These are phyloP conservation scores for Lipomyces spencermartinsiae DNA, from an alignment of 805 yeast genomes.

Conservation along the genomic window DNA sequence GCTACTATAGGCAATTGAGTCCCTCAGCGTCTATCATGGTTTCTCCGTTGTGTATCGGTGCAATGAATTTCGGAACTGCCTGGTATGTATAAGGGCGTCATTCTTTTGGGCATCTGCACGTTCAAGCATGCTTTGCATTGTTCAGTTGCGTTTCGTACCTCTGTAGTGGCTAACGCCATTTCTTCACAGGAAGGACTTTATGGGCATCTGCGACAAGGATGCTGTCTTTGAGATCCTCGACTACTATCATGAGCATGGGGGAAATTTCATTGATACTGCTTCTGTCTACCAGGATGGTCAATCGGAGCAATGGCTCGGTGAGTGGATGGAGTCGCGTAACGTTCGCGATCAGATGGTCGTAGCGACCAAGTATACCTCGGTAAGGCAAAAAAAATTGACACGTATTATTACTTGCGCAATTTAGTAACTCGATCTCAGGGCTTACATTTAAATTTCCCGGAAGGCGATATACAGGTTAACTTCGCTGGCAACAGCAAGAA, in stretches of 20 bases:
- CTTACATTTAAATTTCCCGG: conserved; percentile 16
- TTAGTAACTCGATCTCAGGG: too few relatives aligned
- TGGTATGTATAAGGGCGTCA: too few relatives aligned
- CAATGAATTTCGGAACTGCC: conserved; percentile 41
- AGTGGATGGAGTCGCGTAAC: conserved; percentile 40
- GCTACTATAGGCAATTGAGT: conserved; percentile 32
- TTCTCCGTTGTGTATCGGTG: conserved; percentile 41
- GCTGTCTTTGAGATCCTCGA: conserved; percentile 38
- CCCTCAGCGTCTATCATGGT: conserved; percentile 41
- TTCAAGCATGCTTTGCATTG: background rate
- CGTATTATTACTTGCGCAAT: too few relatives aligned
- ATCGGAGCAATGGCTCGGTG: conserved; percentile 43
- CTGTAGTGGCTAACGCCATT: too few relatives aligned
- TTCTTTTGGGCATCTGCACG: too few relatives aligned
- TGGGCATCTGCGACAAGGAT: conserved; percentile 26
- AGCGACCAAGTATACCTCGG: conserved; percentile 48
- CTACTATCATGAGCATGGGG: conserved; percentile 38
- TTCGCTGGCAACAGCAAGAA: too few relatives aligned
- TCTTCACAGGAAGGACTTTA: background rate
- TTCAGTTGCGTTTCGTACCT: too few relatives aligned
- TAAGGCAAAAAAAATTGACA: too few relatives aligned
- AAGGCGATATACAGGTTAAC: too few relatives aligned
- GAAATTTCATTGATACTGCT: conserved; percentile 43
- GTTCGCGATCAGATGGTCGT: conserved; percentile 40
- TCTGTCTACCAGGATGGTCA: conserved; percentile 39